These are phyloP conservation scores for Wickerhamomyces queroliae DNA, from an alignment of 805 yeast species.

Conservation along the genomic window DNA sequence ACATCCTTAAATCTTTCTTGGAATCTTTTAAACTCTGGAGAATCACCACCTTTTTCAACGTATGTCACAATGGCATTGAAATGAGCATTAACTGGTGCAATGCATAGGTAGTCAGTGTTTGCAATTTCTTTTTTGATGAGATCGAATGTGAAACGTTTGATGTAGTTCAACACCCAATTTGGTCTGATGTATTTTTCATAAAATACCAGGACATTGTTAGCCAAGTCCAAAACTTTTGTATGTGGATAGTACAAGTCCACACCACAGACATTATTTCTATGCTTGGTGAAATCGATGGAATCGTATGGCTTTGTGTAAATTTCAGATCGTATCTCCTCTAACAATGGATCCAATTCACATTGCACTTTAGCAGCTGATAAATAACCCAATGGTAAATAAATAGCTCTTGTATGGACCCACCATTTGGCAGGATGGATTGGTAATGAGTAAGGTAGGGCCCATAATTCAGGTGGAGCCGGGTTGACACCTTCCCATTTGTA, in stretches of 20 bases:
- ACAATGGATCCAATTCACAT: constrained; percentile 58
- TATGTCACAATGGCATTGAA: constrained; percentile 71
- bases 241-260: constrained; percentile 95
- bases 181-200: constrained; percentile 80
- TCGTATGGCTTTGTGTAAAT: constrained; percentile 67
- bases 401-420: constrained; percentile 99
- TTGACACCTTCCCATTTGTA: constrained; percentile 96
- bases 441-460: constrained; percentile 74
- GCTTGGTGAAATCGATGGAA: constrained; percentile 56
- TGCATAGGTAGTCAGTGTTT: constrained; percentile 77
- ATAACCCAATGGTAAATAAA: constrained; percentile 84
- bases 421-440: constrained; percentile 94
- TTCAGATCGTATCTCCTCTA: constrained; percentile 66
- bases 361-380: constrained; percentile 49
- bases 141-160: constrained; percentile 50
- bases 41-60: constrained; percentile 63
- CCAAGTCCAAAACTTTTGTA: constrained; percentile 53
- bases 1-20: constrained; percentile 65
- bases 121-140: constrained; percentile 65
- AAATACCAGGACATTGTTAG: constrained; percentile 51
- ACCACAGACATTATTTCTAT: constrained; percentile 84
- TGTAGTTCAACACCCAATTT: constrained; percentile 50
- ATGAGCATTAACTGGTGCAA: constrained; percentile 93
- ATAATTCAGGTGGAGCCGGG: constrained; percentile 95
- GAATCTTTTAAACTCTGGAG: constrained; percentile 51